Conservation (phyloP, 257 asterid genomes). For the Ehretia macrophylla region DNA sequence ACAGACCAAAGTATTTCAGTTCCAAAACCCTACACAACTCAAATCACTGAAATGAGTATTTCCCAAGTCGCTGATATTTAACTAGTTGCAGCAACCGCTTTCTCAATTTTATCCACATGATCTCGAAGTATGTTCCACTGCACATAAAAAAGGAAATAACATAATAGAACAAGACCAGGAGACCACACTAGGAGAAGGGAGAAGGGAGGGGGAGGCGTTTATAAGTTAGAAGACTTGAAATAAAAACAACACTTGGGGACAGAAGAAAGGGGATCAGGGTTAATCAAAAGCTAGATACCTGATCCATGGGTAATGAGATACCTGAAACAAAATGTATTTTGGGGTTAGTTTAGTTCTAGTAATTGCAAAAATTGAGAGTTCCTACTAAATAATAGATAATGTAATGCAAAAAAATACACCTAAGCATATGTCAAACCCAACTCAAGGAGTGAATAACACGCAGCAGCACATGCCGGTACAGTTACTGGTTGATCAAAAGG, state of each 20-base stretch:
- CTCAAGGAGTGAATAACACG: not conserved
- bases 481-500: no score
- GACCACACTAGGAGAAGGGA: not conserved
- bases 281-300: conserved; percentile 31
- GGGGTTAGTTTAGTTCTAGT: not conserved
- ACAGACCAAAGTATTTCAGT: no score
- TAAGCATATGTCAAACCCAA: not conserved
- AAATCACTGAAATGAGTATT: not conserved
- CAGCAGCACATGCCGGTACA: not conserved
- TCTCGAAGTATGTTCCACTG: conserved; percentile 80
- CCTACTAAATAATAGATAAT: not conserved
- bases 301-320: conserved; percentile 69
- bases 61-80: conserved; percentile 8
- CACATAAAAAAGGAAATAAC: conserved; percentile 6
- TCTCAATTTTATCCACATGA: conserved; percentile 71
- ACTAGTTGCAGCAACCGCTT: conserved; percentile 43
- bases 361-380: not conserved
- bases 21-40: no score
- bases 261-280: no score
- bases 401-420: no score
- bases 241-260: no score
- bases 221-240: not conserved
- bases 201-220: not conserved
- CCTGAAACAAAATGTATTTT: conserved; percentile 37
- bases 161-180: conserved; percentile 1